Evolutionary conservation across 2,329 filamentous ascomycete species (phyloP), one percentile per base, ranked within the genome.

Genomic region (Botrytis galanthina): DNA sequence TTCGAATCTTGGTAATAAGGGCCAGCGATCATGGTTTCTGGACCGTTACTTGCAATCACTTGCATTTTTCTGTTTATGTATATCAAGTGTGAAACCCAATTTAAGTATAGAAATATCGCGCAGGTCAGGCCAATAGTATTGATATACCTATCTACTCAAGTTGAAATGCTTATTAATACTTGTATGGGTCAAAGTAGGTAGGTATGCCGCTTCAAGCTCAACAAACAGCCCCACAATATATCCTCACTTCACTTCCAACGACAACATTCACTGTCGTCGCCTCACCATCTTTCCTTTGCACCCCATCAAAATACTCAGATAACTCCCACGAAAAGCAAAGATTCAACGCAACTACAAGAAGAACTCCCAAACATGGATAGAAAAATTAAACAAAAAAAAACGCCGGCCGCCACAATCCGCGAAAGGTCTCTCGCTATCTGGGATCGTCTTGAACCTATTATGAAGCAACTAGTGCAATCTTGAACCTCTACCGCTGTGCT

Each of bases 401-500:
- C 35, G 35, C 16, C 64, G 64, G 48, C 48, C 64, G 64, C 64
- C 64, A 42, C 48, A 57, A 68, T 57, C 64, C 64, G 64, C 64
- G 64, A 68, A 68, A 68, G 64, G 64, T 68, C 64, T 68, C 64
- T 68, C 64, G 26, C 64, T 68, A 68, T 68, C 48, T 68, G 64
- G 64, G 48, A 68, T 57, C 64, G 48, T 54, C 64, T 68, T 68
- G 64, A 68, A 68, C 64, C 64, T 57, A 68, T 3, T 54, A 54
- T 7, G 32, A 42, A 42, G 64, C 64, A 54, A 42, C n/a, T 26
- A 16, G 35, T 42, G 48, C 64, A 18, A 68, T 22, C 64, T 68
- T 68, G 64, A 68, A 68, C 48, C 64, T 32, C 64, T 68, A 68
- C 64, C 64, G 48, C 64, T 68, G 48, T 18, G n/a, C 64, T n/a